Evolutionary conservation across 1,284 basidiomycete species (phyloP), one percentile per base, ranked within the genome.

Genomic region (Mycosarcoma maydis): DNA sequence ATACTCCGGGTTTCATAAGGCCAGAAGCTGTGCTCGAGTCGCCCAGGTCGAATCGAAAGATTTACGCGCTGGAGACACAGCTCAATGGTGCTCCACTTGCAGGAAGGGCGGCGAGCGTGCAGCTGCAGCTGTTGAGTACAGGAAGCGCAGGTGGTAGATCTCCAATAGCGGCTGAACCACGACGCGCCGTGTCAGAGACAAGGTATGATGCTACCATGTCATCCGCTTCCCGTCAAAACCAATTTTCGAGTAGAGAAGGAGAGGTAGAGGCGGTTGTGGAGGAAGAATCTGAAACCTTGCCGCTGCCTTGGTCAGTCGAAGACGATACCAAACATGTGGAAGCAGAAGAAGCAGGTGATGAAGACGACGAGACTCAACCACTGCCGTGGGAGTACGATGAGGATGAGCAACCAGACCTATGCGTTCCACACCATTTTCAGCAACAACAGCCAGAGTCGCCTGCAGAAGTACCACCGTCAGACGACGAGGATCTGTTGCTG

Each of bases 31-130:
- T 57, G 34, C 17, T 57, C n/a, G 48, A 64, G 26, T 60, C 64
- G 9, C 69, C 69, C 0, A 51, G 20, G 43, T 53, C 54, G n/a
- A 62, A 64, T 13, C 49, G 69, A 17, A 52, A 59, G 36, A 61
- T 72, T 11, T 72, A 62, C 41, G 69, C 59, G 19, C 46, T 72
- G 6, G 69, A 72, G 34, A 72, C 69, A 20, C 69, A 72, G 34
- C 17, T 56, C 6, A 24, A 20, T 26, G 45, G 38, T 20, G 38
- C 10, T 3, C 13, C 16, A 23, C 10, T 20, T 6, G 36, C 17
- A 6, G 36, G 17, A 13, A 50, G 56, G 14, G 42, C 54, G n/a
- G 37, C 29, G 22, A 37, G 33, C 19, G 23, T 64, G 14, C 61
- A 64, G 32, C 43, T 47, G 30, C 33, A 36, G 11, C 24, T 23